Base-by-base conservation (phyloP, 345 rosid genomes). In the Cardamine chenopodiifolia region DNA sequence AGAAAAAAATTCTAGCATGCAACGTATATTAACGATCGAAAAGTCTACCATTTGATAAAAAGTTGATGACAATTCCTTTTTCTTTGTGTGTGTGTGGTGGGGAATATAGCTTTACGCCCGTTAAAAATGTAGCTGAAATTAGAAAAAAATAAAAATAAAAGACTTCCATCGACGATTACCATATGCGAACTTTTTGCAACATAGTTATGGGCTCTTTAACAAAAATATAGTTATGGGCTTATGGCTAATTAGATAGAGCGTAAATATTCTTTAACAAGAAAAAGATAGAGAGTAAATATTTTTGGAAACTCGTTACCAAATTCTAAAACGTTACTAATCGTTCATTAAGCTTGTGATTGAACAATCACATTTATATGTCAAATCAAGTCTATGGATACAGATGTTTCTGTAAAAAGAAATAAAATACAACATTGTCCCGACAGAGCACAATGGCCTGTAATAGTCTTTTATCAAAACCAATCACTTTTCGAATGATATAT, bases 401-500 rank as follows among this genome's bases (percentile, higher is more conserved):
- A 75, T 68, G 63, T 18, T 42, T 40, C 52, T 68, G 29, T 25
- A 26, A 61, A 18, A 26, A 19, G 6, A 15, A 28, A 34, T 29
- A n/a, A 11, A 14, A 67, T 32, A 23, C 55, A 66, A 37, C 37
- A 68, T 60, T 40, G 57, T 31, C 70, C 56, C 70, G 64, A 76
- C 79, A 76, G 17, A 68, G n/a, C 75, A 76, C 18, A 8, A 69
- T 76, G 57, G 18, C 64, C 56, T 69, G 74, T 59, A 66, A 26
- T 59, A 61, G 74, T 68, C 73, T 52, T 53, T 47, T 49, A 47
- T 66, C 18, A 28, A 20, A 74, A 34, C 44, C 60, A 66, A 66
- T 74, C 18, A 57, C 19, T 74, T 25, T 66, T 34, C 59, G 23
- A 66, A 35, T 48, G 67, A 74, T 66, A 35, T 40, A 35, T 40